Conservation (phyloP, 2,329 filamentous ascomycete genomes). For the Trichoderma lentiforme region DNA sequence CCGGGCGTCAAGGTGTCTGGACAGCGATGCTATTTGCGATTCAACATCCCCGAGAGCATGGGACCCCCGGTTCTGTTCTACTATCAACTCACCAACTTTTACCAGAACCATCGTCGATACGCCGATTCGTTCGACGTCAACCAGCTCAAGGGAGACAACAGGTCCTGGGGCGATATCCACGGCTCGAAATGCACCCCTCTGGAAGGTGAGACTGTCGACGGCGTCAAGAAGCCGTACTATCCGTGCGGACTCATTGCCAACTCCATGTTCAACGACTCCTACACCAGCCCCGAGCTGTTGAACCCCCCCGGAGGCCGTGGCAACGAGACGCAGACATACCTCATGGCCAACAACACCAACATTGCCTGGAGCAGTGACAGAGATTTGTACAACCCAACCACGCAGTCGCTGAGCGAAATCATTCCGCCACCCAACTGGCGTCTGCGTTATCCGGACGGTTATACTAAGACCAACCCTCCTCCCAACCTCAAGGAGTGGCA, state of each 20-base stretch:
- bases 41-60: slow-evolving; percentile 76
- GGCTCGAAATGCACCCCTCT: slow-evolving; percentile 75
- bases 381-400: slow-evolving; percentile 69
- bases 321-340: slow-evolving; percentile 53
- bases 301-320: slow-evolving; percentile 41
- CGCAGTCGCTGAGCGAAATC: slow-evolving; percentile 64
- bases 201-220: slow-evolving; percentile 41
- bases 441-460: slow-evolving; percentile 65
- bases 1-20: slow-evolving; percentile 36
- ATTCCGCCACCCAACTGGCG: slow-evolving; percentile 86
- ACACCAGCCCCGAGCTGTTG: slow-evolving; percentile 60
- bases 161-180: slow-evolving; percentile 58
- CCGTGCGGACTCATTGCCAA: slow-evolving; percentile 96
- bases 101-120: slow-evolving; percentile 97
- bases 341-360: slow-evolving; percentile 68
- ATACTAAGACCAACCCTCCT: slow-evolving; percentile 61
- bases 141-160: slow-evolving; percentile 71
- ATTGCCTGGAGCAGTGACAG: slow-evolving; percentile 88
- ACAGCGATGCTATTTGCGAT: slow-evolving; percentile 68
- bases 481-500: slow-evolving; percentile 74
- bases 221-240: slow-evolving; percentile 71
- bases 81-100: slow-evolving; percentile 96
- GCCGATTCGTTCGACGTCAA: slow-evolving; percentile 82
- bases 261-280: slow-evolving; percentile 94
- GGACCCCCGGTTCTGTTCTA: slow-evolving; percentile 84